Conservation (phyloP, 2,329 filamentous ascomycete species). For the Nemania sp. region DNA sequence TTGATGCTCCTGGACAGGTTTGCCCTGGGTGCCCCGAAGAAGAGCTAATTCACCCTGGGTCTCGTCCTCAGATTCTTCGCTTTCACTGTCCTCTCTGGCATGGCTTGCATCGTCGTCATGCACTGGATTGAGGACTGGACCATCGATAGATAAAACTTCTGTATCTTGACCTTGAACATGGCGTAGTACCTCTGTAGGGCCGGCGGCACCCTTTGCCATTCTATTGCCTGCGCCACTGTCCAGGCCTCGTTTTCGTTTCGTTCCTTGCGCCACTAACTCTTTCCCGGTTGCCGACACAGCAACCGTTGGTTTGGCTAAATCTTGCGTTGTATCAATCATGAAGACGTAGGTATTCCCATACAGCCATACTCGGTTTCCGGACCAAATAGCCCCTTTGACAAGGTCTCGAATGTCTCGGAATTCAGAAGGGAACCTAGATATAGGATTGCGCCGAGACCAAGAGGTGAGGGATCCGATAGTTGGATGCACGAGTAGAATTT, state of each 20-base stretch:
- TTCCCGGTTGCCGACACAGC: conserved; percentile 35
- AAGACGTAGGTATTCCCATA: conserved; percentile 85
- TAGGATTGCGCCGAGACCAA: conserved; percentile 84
- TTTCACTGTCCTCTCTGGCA: conserved; percentile 37
- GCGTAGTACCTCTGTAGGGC: conserved; percentile 37
- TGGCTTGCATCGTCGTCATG: conserved; percentile 38
- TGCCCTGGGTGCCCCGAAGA: conserved; percentile 36
- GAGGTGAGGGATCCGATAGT: conserved; percentile 75
- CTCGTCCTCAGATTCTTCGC: conserved; percentile 42
- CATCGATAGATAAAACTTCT: conserved; percentile 37
- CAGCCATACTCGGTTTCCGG: conserved; percentile 77
- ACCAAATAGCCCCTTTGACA: conserved; percentile 85
- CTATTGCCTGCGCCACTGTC: conserved; percentile 57
- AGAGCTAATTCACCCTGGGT: conserved; percentile 38
- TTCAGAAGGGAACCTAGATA: conserved; percentile 71
- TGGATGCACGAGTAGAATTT: conserved; percentile 79
- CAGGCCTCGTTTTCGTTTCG: conserved; percentile 59
- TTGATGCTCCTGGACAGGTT: conserved; percentile 30
- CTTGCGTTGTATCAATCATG: conserved; percentile 83
- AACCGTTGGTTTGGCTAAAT: conserved; percentile 56
- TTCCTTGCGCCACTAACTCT: conserved; percentile 39
- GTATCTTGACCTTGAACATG: conserved; percentile 24
- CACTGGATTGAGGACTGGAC: conserved; percentile 33
- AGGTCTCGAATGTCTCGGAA: conserved; percentile 77
- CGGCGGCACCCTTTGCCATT: conserved; percentile 49